These are phyloP conservation scores for Boletus pseudo-olivaceus DNA, from an alignment of 768 basidiomycete genomes.

Conservation along the genomic window DNA sequence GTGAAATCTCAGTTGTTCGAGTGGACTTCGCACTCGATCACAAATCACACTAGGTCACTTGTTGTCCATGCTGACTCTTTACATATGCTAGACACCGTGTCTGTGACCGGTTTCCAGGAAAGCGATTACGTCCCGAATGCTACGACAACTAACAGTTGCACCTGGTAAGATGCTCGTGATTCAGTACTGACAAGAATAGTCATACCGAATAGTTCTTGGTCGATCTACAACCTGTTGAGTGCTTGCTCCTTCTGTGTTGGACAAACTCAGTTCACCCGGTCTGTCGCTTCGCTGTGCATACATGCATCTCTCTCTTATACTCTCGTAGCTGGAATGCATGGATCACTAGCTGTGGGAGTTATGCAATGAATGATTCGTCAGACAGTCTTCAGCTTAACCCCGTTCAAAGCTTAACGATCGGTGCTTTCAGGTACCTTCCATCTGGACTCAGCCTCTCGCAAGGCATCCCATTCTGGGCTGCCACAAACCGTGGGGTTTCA, in stretches of 20 bases:
- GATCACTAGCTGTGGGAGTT: slow-evolving; percentile 13
- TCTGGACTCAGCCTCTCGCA: slow-evolving; percentile 6
- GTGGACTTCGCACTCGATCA: neutral
- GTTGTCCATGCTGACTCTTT: neutral
- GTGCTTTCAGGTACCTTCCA: slow-evolving; percentile 23
- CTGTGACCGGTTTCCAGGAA: slow-evolving; percentile 14
- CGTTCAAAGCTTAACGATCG: neutral
- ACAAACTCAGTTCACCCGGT: slow-evolving; percentile 16
- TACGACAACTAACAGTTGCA: slow-evolving; percentile 16
- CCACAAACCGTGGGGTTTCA: slow-evolving; percentile 20
- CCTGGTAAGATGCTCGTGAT: slow-evolving; percentile 17
- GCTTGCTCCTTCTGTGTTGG: slow-evolving; percentile 22
- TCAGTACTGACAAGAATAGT: neutral
- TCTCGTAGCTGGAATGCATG: slow-evolving; percentile 21
- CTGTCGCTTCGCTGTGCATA: neutral
- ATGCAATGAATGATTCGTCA: slow-evolving; percentile 19
- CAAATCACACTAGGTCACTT: neutral
- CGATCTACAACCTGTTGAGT: slow-evolving; percentile 29
- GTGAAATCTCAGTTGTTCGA: neutral
- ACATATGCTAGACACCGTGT: slow-evolving; percentile 17
- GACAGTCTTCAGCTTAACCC: neutral
- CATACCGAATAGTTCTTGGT: slow-evolving; percentile 25
- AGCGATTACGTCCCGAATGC: slow-evolving; percentile 16
- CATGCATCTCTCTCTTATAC: neutral
- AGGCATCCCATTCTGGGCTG: slow-evolving; percentile 24